Evolutionary conservation across 495 filamentous ascomycete species (phyloP), one percentile per base, ranked within the genome.

Genomic region (Baudoinia panamericana): DNA sequence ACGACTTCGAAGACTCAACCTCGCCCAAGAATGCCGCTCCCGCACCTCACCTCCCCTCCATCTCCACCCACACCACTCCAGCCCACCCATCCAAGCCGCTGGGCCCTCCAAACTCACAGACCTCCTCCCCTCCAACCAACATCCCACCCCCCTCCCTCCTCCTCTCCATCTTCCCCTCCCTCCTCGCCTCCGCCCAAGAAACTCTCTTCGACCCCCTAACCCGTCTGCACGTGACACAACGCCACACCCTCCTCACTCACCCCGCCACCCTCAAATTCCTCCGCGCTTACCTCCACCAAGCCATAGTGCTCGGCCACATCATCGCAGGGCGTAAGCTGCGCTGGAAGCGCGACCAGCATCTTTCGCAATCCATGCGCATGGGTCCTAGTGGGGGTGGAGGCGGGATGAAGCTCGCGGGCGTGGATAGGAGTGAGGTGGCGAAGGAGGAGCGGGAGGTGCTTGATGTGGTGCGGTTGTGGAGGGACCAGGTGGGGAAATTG

Each of bases 291-390:
- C 39, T 65, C 22, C 57, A 56, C 11, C 51, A 60, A 22, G 41
- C 76, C 4, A 71, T 70, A 11, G 80, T 88, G 9, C 73, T 73
- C 17, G 83, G 78, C 11, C 80, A 79, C 18, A 71, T 96, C 31
- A 78, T 97, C 42, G 82, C 84, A 3, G 36, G 2, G 90, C 77
- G 90, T 38, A 82, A 78, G 40, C 60, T 79, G 33, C 78, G 90
- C 37, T 95, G 87, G 87, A 88, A 88, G 59, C 72, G 87, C 36
- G 87, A 95, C 60, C 73, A 68, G 35, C 70, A 78, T 50, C 71
- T 95, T n/a, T 69, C 76, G n/a, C 82, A 93, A 58, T 72, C 76
- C 51, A 93, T 88, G 82, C 74, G 77, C 34, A 90, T 95, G 48
- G 77, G 80, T 0, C 72, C 75, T 10, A 80, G 84, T 2, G 72